Conservation (phyloP, 257 asterid species). For the Rubia yunnanensis region DNA sequence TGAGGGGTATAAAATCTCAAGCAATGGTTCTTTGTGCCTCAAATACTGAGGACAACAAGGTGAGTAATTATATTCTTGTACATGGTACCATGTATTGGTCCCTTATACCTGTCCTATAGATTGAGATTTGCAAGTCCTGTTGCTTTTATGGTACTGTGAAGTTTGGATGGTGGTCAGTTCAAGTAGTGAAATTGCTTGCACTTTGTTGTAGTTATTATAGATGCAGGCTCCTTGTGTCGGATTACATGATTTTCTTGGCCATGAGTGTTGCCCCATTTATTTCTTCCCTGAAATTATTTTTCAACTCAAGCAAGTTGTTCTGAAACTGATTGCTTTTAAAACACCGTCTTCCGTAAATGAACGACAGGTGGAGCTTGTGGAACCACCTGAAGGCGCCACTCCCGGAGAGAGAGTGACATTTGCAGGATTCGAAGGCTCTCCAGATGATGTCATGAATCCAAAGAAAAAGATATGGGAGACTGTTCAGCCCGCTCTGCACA, state of each 20-base stretch:
- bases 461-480: conserved; percentile 97
- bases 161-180: background rate
- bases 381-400: conserved; percentile 65
- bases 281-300: background rate
- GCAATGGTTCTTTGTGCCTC: conserved; percentile 99
- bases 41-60: conserved; percentile 64
- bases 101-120: background rate
- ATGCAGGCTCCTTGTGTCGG: background rate
- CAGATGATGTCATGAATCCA: conserved; percentile 73
- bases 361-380: conserved; percentile 82
- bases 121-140: too few relatives aligned
- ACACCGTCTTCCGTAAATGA: conserved; percentile 2
- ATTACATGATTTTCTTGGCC: background rate
- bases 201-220: background rate
- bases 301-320: background rate
- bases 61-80: conserved; percentile 13
- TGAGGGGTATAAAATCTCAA: conserved; percentile 94
- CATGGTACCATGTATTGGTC: background rate
- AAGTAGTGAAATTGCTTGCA: background rate
- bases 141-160: background rate
- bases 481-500: conserved; percentile 65
- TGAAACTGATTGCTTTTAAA: background rate
- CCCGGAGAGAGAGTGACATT: conserved; percentile 75
- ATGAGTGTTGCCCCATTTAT: background rate
- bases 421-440: conserved; percentile 56